These are phyloP conservation scores for Chaetoscypha palmicola DNA, from an alignment of 2,329 filamentous ascomycete species.

Conservation along the genomic window DNA sequence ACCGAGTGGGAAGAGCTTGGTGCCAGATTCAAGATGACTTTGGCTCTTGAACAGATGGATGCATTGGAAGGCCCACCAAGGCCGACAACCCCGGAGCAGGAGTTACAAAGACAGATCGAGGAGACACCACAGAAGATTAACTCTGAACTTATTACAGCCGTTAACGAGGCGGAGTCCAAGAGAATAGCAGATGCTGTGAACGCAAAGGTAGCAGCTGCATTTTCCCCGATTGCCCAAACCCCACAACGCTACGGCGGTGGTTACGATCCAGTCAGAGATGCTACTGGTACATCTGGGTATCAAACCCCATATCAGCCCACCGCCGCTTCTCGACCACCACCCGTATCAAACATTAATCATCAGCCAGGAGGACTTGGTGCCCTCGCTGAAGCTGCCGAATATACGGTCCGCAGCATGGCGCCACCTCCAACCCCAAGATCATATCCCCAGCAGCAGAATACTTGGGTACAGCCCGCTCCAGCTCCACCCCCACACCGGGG, in stretches of 20 bases:
- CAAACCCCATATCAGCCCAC: constrained; percentile 11
- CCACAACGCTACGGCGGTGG: constrained; percentile 10
- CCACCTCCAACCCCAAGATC: neutral
- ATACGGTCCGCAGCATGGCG: neutral
- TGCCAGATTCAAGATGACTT: constrained; percentile 10
- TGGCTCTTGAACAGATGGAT: constrained; percentile 8
- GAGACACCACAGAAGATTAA: constrained; percentile 2
- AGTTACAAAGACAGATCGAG: neutral
- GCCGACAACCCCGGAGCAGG: constrained; percentile 2
- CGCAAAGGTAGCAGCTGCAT: constrained; percentile 5
- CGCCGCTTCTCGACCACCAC: constrained; percentile 7
- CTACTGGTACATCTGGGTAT: constrained; percentile 3
- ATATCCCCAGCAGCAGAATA: neutral
- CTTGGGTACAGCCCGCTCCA: constrained; percentile 3
- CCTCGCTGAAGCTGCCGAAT: constrained; percentile 12
- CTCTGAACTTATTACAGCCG: constrained; percentile 8
- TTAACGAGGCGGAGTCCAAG: constrained; percentile 7
- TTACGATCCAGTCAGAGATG: constrained; percentile 17
- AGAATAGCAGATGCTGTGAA: constrained; percentile 2
- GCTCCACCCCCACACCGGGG: constrained; percentile 4
- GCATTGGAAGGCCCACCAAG: constrained; percentile 5
- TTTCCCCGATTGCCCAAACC: constrained; percentile 12
- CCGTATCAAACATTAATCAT: constrained; percentile 3
- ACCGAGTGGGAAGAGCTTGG: constrained; percentile 8
- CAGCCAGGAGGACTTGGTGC: constrained; percentile 7